Percentiles rank a stretch among this genome's conserved stretches.
These are phyloP conservation scores for Pseudomassariella vexata DNA, from an alignment of 2,329 filamentous ascomycete genomes.

Conservation along the genomic window DNA sequence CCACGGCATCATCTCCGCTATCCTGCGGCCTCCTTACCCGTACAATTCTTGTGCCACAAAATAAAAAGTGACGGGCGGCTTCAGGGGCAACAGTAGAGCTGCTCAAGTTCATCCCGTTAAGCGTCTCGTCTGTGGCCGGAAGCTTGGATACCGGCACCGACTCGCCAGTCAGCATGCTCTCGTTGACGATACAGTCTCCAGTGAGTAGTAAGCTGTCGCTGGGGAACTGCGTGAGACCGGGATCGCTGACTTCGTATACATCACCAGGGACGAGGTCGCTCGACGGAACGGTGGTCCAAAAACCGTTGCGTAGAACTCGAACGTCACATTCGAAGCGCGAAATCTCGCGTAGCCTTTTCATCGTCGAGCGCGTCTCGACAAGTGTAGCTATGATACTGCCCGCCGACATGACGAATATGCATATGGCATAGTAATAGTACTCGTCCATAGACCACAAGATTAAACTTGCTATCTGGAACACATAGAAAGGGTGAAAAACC, in stretches of 20 bases:
- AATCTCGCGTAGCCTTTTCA: slow-evolving; percentile 84
- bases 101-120: slow-evolving; percentile 70
- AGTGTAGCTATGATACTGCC: slow-evolving; percentile 87
- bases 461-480: slow-evolving; percentile 94
- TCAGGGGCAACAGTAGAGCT: slow-evolving; percentile 79
- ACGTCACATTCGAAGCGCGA: slow-evolving; percentile 95
- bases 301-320: slow-evolving; percentile 85
- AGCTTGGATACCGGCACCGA: slow-evolving; percentile 94
- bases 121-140: slow-evolving; percentile 73
- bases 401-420: slow-evolving; percentile 91
- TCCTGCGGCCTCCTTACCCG: slow-evolving; percentile 84
- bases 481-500: slow-evolving; percentile 96
- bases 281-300: slow-evolving; percentile 65
- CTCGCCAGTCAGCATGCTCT: slow-evolving; percentile 98
- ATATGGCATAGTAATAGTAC: slow-evolving; percentile 96
- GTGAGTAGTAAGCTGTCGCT: slow-evolving; percentile 87
- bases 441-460: slow-evolving; percentile 91
- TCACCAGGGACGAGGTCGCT: slow-evolving; percentile 90
- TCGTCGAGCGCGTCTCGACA: slow-evolving; percentile 86
- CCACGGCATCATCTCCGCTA: slow-evolving; percentile 76
- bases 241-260: slow-evolving; percentile 94
- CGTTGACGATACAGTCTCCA: slow-evolving; percentile 97
- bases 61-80: slow-evolving; percentile 83
- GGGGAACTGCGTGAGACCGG: slow-evolving; percentile 79
- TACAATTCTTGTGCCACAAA: slow-evolving; percentile 92